Percentiles rank a stretch among this genome's conserved stretches.
phyloP scores from a whole-genome alignment of 2,329 filamentous ascomycete species.

The Rhynchosporium agropyri region DNA sequence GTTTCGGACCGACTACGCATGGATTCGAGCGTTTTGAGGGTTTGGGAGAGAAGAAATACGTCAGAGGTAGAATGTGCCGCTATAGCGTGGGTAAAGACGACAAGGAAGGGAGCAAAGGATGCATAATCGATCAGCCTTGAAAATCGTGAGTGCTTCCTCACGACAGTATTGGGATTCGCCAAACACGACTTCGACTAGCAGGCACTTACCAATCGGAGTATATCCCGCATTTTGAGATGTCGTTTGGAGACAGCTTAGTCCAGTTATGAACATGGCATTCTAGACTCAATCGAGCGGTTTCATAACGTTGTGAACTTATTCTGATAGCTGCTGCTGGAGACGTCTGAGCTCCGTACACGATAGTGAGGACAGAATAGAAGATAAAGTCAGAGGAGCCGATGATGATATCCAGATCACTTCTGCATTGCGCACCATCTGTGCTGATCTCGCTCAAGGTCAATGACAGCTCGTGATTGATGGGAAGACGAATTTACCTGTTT shows the following conservation, averaged over 20 bases:
- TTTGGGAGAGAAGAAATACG: slow-evolving; percentile 24
- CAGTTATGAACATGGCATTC: slow-evolving; percentile 29
- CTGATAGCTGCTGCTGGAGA: slow-evolving; percentile 16
- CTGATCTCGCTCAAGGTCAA: slow-evolving; percentile 19
- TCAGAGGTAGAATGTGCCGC: slow-evolving; percentile 23
- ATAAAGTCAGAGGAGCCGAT: slow-evolving; percentile 27
- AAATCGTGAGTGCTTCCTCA: neutral
- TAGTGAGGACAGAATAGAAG: slow-evolving; percentile 27
- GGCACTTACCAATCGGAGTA: slow-evolving; percentile 26
- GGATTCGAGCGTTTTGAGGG: slow-evolving; percentile 25
- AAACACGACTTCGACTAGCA: neutral
- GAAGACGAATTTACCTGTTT: slow-evolving; percentile 19
- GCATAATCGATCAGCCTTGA: slow-evolving; percentile 26
- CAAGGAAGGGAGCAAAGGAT: slow-evolving; percentile 29
- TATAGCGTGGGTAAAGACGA: slow-evolving; percentile 30
- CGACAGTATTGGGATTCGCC: neutral
- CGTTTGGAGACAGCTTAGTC: slow-evolving; percentile 17
- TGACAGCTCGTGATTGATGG: neutral
- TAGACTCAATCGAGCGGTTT: slow-evolving; percentile 25
- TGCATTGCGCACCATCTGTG: slow-evolving; percentile 18
- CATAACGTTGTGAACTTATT: slow-evolving; percentile 29
- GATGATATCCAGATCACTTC: slow-evolving; percentile 24
- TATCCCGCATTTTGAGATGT: slow-evolving; percentile 22
- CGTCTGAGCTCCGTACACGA: slow-evolving; percentile 26
- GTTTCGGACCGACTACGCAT: slow-evolving; percentile 22